These are phyloP conservation scores for Medicago lupulina DNA, from an alignment of 306 rosid genomes.

Conservation along the genomic window DNA sequence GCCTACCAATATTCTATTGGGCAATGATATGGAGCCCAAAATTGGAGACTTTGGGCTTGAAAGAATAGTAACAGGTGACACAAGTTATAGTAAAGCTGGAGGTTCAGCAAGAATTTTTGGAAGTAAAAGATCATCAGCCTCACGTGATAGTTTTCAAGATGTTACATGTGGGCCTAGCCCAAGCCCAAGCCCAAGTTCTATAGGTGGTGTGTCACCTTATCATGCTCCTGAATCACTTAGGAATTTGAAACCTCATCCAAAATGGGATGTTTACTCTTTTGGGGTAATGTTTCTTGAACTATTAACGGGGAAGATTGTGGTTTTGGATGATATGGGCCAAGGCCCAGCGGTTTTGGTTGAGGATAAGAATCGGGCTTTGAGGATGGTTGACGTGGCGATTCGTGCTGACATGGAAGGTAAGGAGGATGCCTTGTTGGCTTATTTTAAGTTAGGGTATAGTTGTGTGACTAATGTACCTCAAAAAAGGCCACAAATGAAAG, in stretches of 20 bases:
- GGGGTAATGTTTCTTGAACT: constrained; percentile 86
- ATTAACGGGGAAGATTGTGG: constrained; percentile 77
- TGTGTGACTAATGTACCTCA: constrained; percentile 79
- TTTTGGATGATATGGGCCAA: constrained; percentile 77
- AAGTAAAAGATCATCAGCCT: constrained; percentile 81
- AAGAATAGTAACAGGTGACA: constrained; percentile 64
- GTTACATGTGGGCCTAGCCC: constrained; percentile 71
- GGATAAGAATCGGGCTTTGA: constrained; percentile 67
- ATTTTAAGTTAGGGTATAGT: constrained; percentile 79
- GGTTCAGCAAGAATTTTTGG: constrained; percentile 85
- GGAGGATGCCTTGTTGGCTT: constrained; percentile 71
- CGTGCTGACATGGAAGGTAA: constrained; percentile 87
- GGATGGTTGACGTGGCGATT: constrained; percentile 81
- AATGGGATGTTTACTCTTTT: constrained; percentile 93
- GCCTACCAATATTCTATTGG: constrained; percentile 87
- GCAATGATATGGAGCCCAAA: constrained; percentile 79
- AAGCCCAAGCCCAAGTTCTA: constrained; percentile 86
- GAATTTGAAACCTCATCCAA: constrained; percentile 82
- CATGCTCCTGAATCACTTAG: constrained; percentile 81
- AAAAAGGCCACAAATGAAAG: constrained; percentile 94
- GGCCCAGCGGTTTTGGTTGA: constrained; percentile 63
- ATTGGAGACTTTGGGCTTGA: constrained; percentile 95
- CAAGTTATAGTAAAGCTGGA: constrained; percentile 64
- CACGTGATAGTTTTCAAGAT: constrained; percentile 79
- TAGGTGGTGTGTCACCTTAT: constrained; percentile 69